Evolutionary conservation across 2,329 filamentous ascomycete genomes (phyloP).

Genomic region (Aspergillus proliferans): DNA sequence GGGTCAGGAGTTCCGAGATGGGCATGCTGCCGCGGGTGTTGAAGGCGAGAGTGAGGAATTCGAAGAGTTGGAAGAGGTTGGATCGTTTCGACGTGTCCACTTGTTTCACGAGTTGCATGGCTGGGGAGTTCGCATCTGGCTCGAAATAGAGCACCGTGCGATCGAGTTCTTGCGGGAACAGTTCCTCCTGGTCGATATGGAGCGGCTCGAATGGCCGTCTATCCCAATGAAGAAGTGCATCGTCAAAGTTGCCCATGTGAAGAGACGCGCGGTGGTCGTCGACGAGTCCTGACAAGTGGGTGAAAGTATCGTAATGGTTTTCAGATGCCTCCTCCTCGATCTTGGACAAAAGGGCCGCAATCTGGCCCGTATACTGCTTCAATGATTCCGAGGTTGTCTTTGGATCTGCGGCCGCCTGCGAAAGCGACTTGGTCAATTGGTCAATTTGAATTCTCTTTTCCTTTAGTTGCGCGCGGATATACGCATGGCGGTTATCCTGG

Average conservation of each 20-base stretch:
- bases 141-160: constrained; percentile 32
- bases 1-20: constrained; percentile 21
- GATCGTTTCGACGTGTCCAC: constrained; percentile 10
- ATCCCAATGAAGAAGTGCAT: constrained; percentile 60
- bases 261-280: constrained; percentile 49
- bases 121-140: constrained; percentile 20
- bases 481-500: constrained; percentile 19
- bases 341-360: constrained; percentile 7
- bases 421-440: constrained; percentile 16
- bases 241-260: constrained; percentile 33
- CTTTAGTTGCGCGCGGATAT: constrained; percentile 10
- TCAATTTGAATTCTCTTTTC: constrained; percentile 22
- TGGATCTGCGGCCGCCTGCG: constrained; percentile 20
- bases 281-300: constrained; percentile 32
- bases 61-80: constrained; percentile 18
- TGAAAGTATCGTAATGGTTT: constrained; percentile 26
- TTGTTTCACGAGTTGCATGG: constrained; percentile 13
- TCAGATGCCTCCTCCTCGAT: constrained; percentile 7
- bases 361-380: constrained; percentile 15
- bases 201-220: constrained; percentile 66
- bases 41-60: constrained; percentile 20
- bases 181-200: constrained; percentile 52
- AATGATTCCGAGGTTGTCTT: constrained; percentile 13
- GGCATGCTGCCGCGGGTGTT: constrained; percentile 17
- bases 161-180: constrained; percentile 52